Evolutionary conservation across 148 eudicot species (phyloP).

Genomic region (Amaranthus cruentus): DNA sequence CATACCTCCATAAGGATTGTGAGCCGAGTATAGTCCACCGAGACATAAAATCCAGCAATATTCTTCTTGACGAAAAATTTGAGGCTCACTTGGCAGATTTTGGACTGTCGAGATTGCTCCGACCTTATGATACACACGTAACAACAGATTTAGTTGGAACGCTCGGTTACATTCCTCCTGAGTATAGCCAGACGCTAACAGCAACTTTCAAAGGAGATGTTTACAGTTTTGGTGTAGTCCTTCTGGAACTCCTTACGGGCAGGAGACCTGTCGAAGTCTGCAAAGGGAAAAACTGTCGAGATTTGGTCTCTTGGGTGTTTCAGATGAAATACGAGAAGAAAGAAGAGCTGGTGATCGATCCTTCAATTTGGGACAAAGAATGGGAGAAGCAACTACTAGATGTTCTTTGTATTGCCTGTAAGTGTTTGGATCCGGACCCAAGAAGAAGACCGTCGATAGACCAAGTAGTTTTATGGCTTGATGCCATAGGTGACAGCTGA

Average conservation of each 20-base stretch:
- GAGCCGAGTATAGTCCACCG: constrained; percentile 76
- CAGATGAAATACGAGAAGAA: constrained; percentile 72
- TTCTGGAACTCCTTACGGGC: constrained; percentile 81
- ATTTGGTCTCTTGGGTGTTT: constrained; percentile 84
- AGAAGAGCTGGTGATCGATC: constrained; percentile 67
- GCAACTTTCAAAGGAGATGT: constrained; percentile 98
- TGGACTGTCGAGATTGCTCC: constrained; percentile 72
- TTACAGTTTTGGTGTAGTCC: constrained; percentile 89
- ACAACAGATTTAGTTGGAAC: constrained; percentile 96
- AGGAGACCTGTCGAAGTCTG: constrained; percentile 86
- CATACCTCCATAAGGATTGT: constrained; percentile 61
- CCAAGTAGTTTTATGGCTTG: constrained; percentile 81
- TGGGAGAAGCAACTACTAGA: constrained; percentile 64
- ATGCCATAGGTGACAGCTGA: constrained; percentile 34
- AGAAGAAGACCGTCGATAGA: constrained; percentile 75
- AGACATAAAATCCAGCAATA: constrained; percentile 89
- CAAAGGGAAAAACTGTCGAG: constrained; percentile 79
- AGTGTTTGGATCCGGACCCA: constrained; percentile 70
- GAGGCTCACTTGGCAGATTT: constrained; percentile 95
- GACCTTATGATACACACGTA: constrained; percentile 87
- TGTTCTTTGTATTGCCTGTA: constrained; percentile 71
- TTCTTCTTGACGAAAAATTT: constrained; percentile 72
- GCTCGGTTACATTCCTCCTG: constrained; percentile 92
- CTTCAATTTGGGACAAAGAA: constrained; percentile 46
- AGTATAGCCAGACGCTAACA: constrained; percentile 74